Conservation (phyloP, 495 filamentous ascomycete genomes). For the Clohesyomyces aquaticus region DNA sequence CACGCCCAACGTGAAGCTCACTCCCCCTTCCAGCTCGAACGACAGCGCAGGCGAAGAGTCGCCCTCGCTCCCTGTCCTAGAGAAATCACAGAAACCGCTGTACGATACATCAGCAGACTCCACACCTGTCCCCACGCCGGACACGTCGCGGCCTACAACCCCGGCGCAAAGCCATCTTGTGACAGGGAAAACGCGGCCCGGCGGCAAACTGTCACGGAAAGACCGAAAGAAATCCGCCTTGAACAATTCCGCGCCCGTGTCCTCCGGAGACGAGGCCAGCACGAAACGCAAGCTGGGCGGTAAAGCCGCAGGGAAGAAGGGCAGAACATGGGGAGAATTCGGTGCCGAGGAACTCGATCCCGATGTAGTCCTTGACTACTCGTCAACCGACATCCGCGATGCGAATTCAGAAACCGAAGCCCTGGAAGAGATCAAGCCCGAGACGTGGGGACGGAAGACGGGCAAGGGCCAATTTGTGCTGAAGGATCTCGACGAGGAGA, state of each 20-base stretch:
- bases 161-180: slow-evolving; percentile 69
- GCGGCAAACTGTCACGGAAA: slow-evolving; percentile 75
- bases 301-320: slow-evolving; percentile 63
- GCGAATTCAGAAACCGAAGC: slow-evolving; percentile 54
- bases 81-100: slow-evolving; percentile 46
- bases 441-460: slow-evolving; percentile 81
- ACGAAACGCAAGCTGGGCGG: slow-evolving; percentile 52
- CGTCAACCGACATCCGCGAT: slow-evolving; percentile 61
- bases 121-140: slow-evolving; percentile 70
- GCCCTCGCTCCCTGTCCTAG: slow-evolving; percentile 60
- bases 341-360: slow-evolving; percentile 88
- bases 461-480: slow-evolving; percentile 90
- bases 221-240: slow-evolving; percentile 81
- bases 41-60: slow-evolving; percentile 50
- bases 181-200: slow-evolving; percentile 70
- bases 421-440: slow-evolving; percentile 73
- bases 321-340: slow-evolving; percentile 88
- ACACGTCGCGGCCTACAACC: slow-evolving; percentile 76
- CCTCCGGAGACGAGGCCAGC: slow-evolving; percentile 79
- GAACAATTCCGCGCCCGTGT: slow-evolving; percentile 65
- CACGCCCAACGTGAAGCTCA: slow-evolving; percentile 44
- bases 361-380: slow-evolving; percentile 79
- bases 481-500: slow-evolving; percentile 89
- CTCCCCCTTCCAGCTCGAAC: slow-evolving; percentile 47
- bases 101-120: slow-evolving; percentile 58